phyloP scores from a whole-genome alignment of 2,329 filamentous ascomycete genomes.

The Fusarium ramigenum region DNA sequence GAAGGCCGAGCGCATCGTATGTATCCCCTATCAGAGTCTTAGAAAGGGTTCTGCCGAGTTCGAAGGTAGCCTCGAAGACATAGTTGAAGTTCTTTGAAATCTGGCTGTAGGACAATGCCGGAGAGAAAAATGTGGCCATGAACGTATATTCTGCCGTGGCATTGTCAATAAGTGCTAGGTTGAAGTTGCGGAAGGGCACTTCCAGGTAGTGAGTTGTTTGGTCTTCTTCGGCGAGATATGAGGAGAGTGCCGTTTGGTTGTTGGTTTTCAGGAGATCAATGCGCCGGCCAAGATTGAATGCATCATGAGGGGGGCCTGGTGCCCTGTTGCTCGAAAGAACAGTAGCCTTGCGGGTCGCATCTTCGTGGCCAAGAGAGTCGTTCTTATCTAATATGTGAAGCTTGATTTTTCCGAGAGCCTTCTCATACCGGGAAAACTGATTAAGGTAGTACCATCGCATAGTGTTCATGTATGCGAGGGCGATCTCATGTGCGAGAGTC shows the following conservation, averaged over 20 bases:
- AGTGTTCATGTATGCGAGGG: conserved; percentile 94
- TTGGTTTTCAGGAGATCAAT: conserved; percentile 81
- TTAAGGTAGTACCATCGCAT: conserved; percentile 98
- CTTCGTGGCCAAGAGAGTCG: conserved; percentile 84
- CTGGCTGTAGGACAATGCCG: conserved; percentile 76
- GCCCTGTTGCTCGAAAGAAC: conserved; percentile 59
- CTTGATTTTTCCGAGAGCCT: conserved; percentile 84
- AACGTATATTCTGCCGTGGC: conserved; percentile 95
- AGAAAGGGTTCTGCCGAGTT: conserved; percentile 81
- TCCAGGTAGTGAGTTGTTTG: conserved; percentile 87
- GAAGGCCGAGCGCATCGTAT: conserved; percentile 84
- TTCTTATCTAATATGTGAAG: conserved; percentile 84
- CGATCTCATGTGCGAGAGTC: conserved; percentile 87
- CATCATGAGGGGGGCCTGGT: conserved; percentile 76
- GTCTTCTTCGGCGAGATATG: conserved; percentile 92
- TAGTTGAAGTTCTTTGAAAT: conserved; percentile 86
- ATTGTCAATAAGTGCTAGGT: conserved; percentile 92
- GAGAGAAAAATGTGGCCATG: conserved; percentile 87
- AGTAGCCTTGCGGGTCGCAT: conserved; percentile 70
- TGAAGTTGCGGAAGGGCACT: conserved; percentile 91
- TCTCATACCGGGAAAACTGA: conserved; percentile 88
- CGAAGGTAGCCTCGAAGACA: conserved; percentile 89
- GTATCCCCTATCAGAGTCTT: conserved; percentile 79
- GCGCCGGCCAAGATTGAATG: conserved; percentile 87
- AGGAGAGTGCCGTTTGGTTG: conserved; percentile 80